Evolutionary conservation across 2,329 filamentous ascomycete genomes (phyloP), one percentile per base, ranked within the genome.

Genomic region (Colletotrichum cordylinicola): DNA sequence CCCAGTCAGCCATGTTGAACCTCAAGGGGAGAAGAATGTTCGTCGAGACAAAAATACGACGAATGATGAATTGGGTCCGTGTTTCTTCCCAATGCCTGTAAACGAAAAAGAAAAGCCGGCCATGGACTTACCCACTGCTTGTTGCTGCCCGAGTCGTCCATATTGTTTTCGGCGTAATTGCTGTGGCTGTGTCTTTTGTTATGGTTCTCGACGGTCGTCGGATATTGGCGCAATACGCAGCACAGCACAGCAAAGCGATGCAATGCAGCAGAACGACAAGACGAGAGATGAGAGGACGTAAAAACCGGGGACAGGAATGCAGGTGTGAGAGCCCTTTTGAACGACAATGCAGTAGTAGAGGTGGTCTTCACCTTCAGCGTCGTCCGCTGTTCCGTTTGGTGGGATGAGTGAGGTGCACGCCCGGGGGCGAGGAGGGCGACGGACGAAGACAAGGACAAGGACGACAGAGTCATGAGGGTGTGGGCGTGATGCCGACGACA

Each of bases 101-200:
- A 58, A 27, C 10, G 8, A 58, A 18, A 58, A 58, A 58, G 8
- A 18, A 58, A 58, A 58, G 8, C 12, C 43, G 43, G 21, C 12
- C 43, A 52, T 58, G 33, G 37, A 83, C 85, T 80, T 83, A 90
- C 88, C 88, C 88, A 89, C 78, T 88, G 83, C 82, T 90, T 90
- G 80, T 89, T 87, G 72, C 82, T 80, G 73, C 81, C 79, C 78
- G 74, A 71, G 16, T 80, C 78, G 70, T 81, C 80, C 78, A 67
- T 66, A 66, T 66, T 62, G 67, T 27, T 65, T 37, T 37, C 31
- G 69, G 52, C 33, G 39, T 67, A 21, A 24, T 55, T 55, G 33
- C 9, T 68, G 55, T 24, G n/a, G 33, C 61, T 29, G 61, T 64
- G 29, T 16, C 56, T 33, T 31, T 18, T 8, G 58, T 31, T 62